Conservation (phyloP, 208 protist species). For the Acanthamoeba triangularis region DNA sequence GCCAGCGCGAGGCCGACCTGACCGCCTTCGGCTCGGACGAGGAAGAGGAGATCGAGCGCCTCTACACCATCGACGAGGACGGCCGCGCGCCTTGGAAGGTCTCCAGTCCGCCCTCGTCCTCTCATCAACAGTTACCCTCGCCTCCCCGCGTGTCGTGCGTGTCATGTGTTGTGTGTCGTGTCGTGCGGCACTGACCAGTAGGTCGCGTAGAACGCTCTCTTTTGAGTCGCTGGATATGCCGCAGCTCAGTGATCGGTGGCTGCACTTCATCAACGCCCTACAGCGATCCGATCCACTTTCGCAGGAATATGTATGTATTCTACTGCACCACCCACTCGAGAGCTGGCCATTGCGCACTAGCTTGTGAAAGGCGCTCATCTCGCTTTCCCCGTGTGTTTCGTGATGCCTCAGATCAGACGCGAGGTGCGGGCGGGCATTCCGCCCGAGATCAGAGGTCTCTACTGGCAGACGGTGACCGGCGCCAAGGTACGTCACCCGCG, state of each 20-base stretch:
- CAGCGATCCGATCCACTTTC: neutral
- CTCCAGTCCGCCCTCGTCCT: neutral
- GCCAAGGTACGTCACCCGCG: neutral
- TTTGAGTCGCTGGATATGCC: neutral
- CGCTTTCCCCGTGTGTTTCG: no score
- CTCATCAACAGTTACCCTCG: neutral
- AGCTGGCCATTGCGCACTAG: neutral
- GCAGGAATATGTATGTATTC: neutral
- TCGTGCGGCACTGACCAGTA: neutral
- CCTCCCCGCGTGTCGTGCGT: neutral
- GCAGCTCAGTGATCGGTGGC: conserved; percentile 5
- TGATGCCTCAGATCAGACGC: neutral
- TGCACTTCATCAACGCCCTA: neutral
- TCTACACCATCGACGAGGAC: conserved; percentile 4
- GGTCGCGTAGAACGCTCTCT: neutral
- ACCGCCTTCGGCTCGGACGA: neutral
- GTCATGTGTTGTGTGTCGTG: neutral
- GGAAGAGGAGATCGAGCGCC: neutral
- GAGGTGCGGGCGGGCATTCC: conserved; percentile 58
- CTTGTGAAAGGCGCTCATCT: neutral
- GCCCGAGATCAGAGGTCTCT: neutral
- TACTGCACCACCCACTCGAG: no score
- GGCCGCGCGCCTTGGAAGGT: neutral
- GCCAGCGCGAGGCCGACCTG: conserved; percentile 20
- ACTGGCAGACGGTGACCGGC: conserved; percentile 40